Evolutionary conservation across 768 basidiomycete genomes (phyloP).

Genomic region (Tricholoma furcatifolium): DNA sequence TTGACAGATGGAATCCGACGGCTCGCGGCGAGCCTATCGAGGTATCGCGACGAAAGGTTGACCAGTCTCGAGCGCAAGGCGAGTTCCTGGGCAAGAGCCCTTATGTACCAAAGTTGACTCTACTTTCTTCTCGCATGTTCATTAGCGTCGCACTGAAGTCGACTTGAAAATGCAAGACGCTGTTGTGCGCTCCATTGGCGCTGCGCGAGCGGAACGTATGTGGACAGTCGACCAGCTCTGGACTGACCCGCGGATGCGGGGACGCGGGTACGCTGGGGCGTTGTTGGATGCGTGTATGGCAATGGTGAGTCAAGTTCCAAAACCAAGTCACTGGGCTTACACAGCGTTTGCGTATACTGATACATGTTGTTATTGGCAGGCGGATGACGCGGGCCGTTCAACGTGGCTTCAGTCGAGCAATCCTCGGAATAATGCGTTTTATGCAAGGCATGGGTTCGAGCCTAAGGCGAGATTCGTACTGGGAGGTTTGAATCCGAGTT

Average conservation of each 20-base stretch:
- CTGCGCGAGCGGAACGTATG: constrained; percentile 25
- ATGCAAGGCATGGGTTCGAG: constrained; percentile 22
- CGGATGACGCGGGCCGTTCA: constrained; percentile 24
- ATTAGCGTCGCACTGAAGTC: constrained; percentile 19
- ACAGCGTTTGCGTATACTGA: not conserved
- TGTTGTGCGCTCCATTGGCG: constrained; percentile 20
- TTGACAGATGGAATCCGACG: not conserved
- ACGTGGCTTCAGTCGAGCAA: constrained; percentile 30
- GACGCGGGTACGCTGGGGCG: constrained; percentile 29
- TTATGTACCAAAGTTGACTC: not conserved
- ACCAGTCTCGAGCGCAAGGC: not conserved
- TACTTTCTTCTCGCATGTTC: not conserved
- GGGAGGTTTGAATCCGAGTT: constrained; percentile 26
- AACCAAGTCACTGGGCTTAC: not conserved
- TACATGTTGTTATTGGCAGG: constrained; percentile 15
- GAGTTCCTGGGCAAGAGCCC: not conserved
- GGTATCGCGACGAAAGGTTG: too few species aligned
- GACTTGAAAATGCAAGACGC: constrained; percentile 21
- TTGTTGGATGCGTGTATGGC: constrained; percentile 24
- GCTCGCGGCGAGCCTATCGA: too few species aligned
- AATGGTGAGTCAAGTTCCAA: constrained; percentile 16
- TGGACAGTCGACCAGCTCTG: constrained; percentile 26
- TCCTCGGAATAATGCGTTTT: constrained; percentile 20
- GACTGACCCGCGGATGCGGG: constrained; percentile 25
- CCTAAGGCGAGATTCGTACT: constrained; percentile 21